Percentiles rank a stretch among this genome's conserved stretches.
These are phyloP conservation scores for Boletus subparvulus DNA, from an alignment of 768 basidiomycete species.

Conservation along the genomic window DNA sequence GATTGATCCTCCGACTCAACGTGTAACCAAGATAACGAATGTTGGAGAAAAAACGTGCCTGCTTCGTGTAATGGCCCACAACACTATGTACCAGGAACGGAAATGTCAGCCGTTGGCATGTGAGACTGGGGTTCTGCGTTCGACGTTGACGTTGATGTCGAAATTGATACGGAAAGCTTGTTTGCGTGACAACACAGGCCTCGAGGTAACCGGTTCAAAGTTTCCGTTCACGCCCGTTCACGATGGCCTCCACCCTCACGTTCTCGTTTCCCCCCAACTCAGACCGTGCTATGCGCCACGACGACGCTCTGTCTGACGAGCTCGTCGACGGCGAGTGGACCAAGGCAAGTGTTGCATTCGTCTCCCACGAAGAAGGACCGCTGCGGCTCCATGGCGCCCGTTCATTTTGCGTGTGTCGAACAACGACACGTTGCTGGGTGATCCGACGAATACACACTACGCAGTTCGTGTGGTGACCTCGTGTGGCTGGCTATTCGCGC, in stretches of 20 bases:
- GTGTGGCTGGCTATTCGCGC: conserved; percentile 21
- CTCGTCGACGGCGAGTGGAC: conserved; percentile 22
- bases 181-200: not conserved
- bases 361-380: conserved; percentile 12
- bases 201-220: too few species aligned
- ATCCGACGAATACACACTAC: conserved; percentile 2
- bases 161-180: not conserved
- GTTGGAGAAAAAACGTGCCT: too few species aligned
- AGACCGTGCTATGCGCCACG: not conserved
- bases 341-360: conserved; percentile 17
- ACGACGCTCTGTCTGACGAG: conserved; percentile 4
- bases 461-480: not conserved
- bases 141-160: conserved; percentile 14
- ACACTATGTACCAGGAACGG: not conserved
- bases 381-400: not conserved
- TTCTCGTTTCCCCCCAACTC: not conserved
- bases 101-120: not conserved
- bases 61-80: too few species aligned
- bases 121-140: not conserved
- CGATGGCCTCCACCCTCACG: not conserved
- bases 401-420: conserved; percentile 1
- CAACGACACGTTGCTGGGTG: not conserved
- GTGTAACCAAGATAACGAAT: too few species aligned
- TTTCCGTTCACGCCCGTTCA: not conserved
- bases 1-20: too few species aligned